Evolutionary conservation across 768 basidiomycete genomes (phyloP).

Genomic region (Suillus alpinus): DNA sequence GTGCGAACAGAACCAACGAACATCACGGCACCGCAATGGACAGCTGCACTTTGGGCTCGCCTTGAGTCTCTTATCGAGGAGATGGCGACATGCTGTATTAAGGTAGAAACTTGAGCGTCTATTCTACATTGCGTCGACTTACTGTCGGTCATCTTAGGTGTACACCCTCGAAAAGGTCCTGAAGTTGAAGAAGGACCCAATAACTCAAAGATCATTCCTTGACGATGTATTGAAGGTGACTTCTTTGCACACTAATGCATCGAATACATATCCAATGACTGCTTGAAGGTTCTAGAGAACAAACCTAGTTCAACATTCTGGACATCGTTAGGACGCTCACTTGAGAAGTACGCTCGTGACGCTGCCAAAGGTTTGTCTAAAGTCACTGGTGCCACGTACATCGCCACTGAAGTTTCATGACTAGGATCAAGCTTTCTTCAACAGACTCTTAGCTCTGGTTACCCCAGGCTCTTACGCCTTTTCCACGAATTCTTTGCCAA

Average conservation of each 20-base stretch:
- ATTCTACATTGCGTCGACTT: neutral
- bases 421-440: conserved; percentile 87
- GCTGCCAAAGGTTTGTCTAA: conserved; percentile 65
- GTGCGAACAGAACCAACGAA: conserved; percentile 89
- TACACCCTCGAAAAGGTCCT: conserved; percentile 95
- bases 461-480: conserved; percentile 82
- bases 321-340: conserved; percentile 72
- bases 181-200: conserved; percentile 80
- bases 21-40: conserved; percentile 83
- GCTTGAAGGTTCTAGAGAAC: conserved; percentile 71
- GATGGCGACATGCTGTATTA: conserved; percentile 88
- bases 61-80: conserved; percentile 84
- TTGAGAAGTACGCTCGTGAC: conserved; percentile 83
- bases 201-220: conserved; percentile 74
- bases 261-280: neutral
- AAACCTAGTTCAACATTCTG: conserved; percentile 92
- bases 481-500: conserved; percentile 98
- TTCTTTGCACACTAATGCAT: neutral
- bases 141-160: conserved; percentile 49
- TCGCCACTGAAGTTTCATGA: conserved; percentile 6
- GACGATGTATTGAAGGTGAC: conserved; percentile 91
- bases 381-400: neutral
- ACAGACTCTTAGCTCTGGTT: conserved; percentile 82
- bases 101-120: conserved; percentile 42
- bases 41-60: conserved; percentile 74